Conservation (phyloP, 495 filamentous ascomycete species). For the Daldinia bambusicola region DNA sequence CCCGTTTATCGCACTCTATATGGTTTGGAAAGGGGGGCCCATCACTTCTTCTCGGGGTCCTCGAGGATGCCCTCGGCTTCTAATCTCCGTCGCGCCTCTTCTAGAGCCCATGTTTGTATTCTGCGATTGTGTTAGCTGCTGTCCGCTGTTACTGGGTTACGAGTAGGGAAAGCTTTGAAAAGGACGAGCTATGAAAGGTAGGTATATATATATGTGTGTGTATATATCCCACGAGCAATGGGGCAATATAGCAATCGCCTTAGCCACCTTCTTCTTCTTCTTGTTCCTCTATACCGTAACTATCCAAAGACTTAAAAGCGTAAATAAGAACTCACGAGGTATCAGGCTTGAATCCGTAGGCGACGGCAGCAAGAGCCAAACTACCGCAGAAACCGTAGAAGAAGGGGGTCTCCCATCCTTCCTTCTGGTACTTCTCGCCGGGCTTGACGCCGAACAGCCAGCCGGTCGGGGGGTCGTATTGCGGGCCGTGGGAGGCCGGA, state of each 20-base stretch:
- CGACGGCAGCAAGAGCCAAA: constrained; percentile 75
- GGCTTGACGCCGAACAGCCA: constrained; percentile 93
- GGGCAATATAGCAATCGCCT: neutral
- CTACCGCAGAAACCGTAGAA: constrained; percentile 92
- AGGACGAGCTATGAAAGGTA: too few species aligned
- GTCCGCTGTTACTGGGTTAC: neutral
- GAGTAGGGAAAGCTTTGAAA: too few species aligned
- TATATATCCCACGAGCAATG: neutral
- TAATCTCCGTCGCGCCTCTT: constrained; percentile 92
- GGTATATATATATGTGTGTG: neutral
- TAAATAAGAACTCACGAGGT: constrained; percentile 79
- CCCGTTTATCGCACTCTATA: constrained; percentile 19
- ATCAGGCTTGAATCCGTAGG: constrained; percentile 97
- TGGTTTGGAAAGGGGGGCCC: neutral
- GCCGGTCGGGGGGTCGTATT: constrained; percentile 91
- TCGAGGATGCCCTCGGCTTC: constrained; percentile 94
- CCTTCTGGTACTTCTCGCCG: constrained; percentile 92
- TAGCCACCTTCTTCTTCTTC: neutral
- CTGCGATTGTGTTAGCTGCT: constrained; percentile 58
- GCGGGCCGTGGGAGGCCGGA: constrained; percentile 69
- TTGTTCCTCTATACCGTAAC: neutral
- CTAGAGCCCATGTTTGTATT: constrained; percentile 99
- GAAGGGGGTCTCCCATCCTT: constrained; percentile 93
- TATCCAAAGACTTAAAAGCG: neutral
- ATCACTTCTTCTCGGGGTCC: constrained; percentile 63